Conservation (phyloP, 768 basidiomycete genomes). For the Amanita rimosa region DNA sequence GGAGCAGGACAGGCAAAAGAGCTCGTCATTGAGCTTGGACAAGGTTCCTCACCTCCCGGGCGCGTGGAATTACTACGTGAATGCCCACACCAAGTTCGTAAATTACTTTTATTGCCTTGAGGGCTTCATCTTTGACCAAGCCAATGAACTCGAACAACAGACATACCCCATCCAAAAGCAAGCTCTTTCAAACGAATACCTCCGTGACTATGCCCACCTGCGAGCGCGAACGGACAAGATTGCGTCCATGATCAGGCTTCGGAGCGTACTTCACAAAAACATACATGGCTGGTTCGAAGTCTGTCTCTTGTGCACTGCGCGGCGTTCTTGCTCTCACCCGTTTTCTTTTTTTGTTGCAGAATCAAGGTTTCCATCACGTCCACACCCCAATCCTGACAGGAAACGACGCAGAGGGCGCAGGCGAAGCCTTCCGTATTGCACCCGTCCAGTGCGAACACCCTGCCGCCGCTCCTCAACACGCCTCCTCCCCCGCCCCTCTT, state of each 20-base stretch:
- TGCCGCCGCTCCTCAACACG: slow-evolving; percentile 10
- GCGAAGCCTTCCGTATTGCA: slow-evolving; percentile 76
- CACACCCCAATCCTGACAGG: slow-evolving; percentile 86
- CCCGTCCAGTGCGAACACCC: slow-evolving; percentile 23
- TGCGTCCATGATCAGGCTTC: slow-evolving; percentile 65
- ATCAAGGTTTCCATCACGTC: slow-evolving; percentile 64
- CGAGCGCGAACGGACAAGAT: slow-evolving; percentile 67
- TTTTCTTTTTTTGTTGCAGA: slow-evolving; percentile 36
- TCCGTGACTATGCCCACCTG: slow-evolving; percentile 83
- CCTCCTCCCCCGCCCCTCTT: slow-evolving; percentile 7
- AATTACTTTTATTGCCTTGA: too few relatives aligned
- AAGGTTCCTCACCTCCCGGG: slow-evolving; percentile 9
- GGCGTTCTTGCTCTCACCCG: too few relatives aligned
- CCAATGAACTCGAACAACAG: slow-evolving; percentile 23
- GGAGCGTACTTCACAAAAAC: slow-evolving; percentile 43
- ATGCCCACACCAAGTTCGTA: slow-evolving; percentile 24
- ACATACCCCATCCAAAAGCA: slow-evolving; percentile 91
- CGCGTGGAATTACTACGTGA: slow-evolving; percentile 29
- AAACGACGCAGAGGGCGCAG: slow-evolving; percentile 93
- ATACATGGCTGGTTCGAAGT: slow-evolving; percentile 70
- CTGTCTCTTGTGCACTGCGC: slow-evolving; percentile 12
- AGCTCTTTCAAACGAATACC: slow-evolving; percentile 61
- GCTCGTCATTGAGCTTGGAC: slow-evolving; percentile 27
- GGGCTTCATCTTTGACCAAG: too few relatives aligned
- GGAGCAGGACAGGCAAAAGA: slow-evolving; percentile 38